Percentiles rank a stretch among this genome's conserved stretches.
Evolutionary conservation across 345 rosid genomes (phyloP).

Genomic region (Trapa bicornis): DNA sequence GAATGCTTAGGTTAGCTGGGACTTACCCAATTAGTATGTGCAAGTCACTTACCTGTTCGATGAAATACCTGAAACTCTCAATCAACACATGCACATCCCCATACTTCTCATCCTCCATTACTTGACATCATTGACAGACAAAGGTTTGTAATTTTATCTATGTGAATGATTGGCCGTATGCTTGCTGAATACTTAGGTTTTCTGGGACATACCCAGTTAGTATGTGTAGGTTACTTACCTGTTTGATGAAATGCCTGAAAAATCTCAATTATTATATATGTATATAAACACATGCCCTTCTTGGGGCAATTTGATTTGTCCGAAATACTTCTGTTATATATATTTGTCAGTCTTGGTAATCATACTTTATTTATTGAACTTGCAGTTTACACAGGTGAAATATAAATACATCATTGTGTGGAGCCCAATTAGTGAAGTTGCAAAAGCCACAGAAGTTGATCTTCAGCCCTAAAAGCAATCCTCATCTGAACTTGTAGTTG

Average conservation of each 20-base stretch:
- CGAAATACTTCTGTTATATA: too few relatives aligned
- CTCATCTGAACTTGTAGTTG: background rate
- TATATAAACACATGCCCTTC: too few relatives aligned
- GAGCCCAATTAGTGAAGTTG: background rate
- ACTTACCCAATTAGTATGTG: background rate
- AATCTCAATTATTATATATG: background rate
- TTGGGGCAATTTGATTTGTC: too few relatives aligned
- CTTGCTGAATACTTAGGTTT: background rate
- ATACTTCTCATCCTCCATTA: too few relatives aligned
- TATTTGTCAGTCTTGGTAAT: background rate
- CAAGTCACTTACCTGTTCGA: background rate
- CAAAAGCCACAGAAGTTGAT: background rate
- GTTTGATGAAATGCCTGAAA: background rate
- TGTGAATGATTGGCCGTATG: too few relatives aligned
- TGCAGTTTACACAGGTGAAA: background rate
- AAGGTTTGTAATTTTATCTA: too few relatives aligned
- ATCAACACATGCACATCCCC: background rate
- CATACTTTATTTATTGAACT: background rate
- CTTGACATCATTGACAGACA: too few relatives aligned
- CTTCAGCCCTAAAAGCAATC: background rate
- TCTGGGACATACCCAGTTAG: background rate
- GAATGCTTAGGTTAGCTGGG: too few relatives aligned
- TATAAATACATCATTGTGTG: background rate
- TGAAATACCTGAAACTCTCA: background rate
- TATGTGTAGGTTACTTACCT: background rate